Conservation (phyloP, 345 rosid genomes). For the Combretum micranthum region DNA sequence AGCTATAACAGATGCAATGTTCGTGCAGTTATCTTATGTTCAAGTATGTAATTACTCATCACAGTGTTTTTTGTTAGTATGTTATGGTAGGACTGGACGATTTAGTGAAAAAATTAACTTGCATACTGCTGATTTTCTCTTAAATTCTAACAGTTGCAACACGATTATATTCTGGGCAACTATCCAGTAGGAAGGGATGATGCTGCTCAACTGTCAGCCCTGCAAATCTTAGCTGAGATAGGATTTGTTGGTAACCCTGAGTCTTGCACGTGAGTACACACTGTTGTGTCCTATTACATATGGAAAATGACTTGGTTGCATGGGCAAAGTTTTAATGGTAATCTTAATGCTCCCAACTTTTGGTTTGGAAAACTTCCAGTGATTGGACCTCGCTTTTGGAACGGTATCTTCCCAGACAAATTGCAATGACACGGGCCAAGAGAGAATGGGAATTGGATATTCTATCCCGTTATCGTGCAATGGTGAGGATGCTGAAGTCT, state of each 20-base stretch:
- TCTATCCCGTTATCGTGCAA: slow-evolving; percentile 73
- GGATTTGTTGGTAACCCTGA: slow-evolving; percentile 84
- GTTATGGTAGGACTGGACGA: too few species aligned
- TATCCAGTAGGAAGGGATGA: slow-evolving; percentile 99
- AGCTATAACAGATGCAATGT: slow-evolving; percentile 90
- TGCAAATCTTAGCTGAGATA: slow-evolving; percentile 90
- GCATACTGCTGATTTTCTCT: slow-evolving; percentile 14
- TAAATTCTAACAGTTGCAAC: slow-evolving; percentile 70
- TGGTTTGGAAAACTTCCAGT: slow-evolving; percentile 27
- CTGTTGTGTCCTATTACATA: not conserved
- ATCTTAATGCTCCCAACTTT: not conserved
- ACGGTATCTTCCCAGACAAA: slow-evolving; percentile 84
- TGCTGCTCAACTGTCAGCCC: slow-evolving; percentile 93
- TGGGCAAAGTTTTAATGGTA: not conserved
- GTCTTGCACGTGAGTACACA: slow-evolving; percentile 69
- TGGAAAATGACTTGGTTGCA: too few species aligned
- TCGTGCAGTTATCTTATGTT: slow-evolving; percentile 88
- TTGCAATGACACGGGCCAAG: slow-evolving; percentile 92
- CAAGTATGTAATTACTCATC: slow-evolving; percentile 49
- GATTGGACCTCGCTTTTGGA: slow-evolving; percentile 93
- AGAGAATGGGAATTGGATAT: slow-evolving; percentile 95
- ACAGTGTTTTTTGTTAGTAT: not conserved
- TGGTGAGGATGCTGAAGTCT: slow-evolving; percentile 61
- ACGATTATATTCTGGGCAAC: slow-evolving; percentile 91
- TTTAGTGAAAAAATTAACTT: not conserved